Evolutionary conservation across 2,329 filamentous ascomycete species (phyloP).

Genomic region (Teratosphaeriaceae sp.): DNA sequence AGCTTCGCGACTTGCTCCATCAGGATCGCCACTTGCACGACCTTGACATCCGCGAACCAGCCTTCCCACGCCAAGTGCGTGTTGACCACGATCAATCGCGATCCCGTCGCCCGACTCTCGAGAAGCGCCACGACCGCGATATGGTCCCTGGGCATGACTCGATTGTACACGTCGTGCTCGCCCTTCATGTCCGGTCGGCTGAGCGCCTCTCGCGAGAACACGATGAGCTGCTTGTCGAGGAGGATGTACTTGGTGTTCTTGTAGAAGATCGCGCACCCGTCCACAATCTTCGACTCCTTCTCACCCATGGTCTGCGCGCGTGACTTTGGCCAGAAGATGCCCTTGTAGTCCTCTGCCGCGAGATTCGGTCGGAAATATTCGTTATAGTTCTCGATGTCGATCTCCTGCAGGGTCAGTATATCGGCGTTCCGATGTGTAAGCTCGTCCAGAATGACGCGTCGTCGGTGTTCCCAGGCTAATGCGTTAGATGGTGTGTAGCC

Average conservation of each 20-base stretch:
- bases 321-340: slow-evolving; percentile 85
- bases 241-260: slow-evolving; percentile 91
- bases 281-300: slow-evolving; percentile 80
- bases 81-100: slow-evolving; percentile 86
- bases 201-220: slow-evolving; percentile 87
- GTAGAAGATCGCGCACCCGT: slow-evolving; percentile 95
- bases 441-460: slow-evolving; percentile 75
- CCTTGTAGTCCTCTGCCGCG: slow-evolving; percentile 83
- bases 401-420: slow-evolving; percentile 88
- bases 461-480: slow-evolving; percentile 80
- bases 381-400: slow-evolving; percentile 86
- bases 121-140: slow-evolving; percentile 90
- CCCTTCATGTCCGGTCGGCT: slow-evolving; percentile 96
- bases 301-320: slow-evolving; percentile 88
- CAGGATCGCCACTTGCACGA: slow-evolving; percentile 90
- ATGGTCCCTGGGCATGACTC: slow-evolving; percentile 97
- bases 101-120: slow-evolving; percentile 85
- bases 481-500: slow-evolving; percentile 82
- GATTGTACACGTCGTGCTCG: slow-evolving; percentile 95
- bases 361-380: slow-evolving; percentile 85
- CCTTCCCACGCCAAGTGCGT: slow-evolving; percentile 95
- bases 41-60: slow-evolving; percentile 83
- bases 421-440: slow-evolving; percentile 74
- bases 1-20: slow-evolving; percentile 87
- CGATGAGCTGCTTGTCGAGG: slow-evolving; percentile 88